Evolutionary conservation across 352 stramenopile species (phyloP).

Genomic region (Phytophthora macrochlamydospora): DNA sequence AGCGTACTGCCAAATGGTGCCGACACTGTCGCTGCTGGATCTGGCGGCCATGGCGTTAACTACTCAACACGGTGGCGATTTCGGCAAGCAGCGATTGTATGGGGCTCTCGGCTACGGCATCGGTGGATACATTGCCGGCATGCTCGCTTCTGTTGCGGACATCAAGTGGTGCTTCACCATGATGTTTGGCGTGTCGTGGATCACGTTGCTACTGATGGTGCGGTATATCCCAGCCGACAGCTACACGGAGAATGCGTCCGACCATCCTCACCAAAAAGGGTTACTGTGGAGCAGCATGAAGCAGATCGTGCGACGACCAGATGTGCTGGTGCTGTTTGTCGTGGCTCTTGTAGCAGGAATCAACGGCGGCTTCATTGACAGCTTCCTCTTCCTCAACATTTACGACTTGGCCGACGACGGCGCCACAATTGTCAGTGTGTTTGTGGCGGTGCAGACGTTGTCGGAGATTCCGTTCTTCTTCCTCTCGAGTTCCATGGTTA

Average conservation of each 20-base stretch:
- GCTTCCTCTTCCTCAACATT: slow-evolving; percentile 58
- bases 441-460: slow-evolving; percentile 53
- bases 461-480: slow-evolving; percentile 70
- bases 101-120: slow-evolving; percentile 57
- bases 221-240: slow-evolving; percentile 37
- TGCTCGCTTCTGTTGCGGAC: slow-evolving; percentile 40
- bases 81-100: slow-evolving; percentile 64
- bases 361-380: slow-evolving; percentile 61
- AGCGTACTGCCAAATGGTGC: slow-evolving; percentile 46
- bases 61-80: slow-evolving; percentile 47
- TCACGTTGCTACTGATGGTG: slow-evolving; percentile 43
- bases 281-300: slow-evolving; percentile 38
- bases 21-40: slow-evolving; percentile 49
- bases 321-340: slow-evolving; percentile 49
- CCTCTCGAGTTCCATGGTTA: slow-evolving; percentile 49
- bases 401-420: slow-evolving; percentile 54
- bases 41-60: slow-evolving; percentile 54
- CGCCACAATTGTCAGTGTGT: slow-evolving; percentile 56
- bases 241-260: slow-evolving; percentile 14
- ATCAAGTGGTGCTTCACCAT: slow-evolving; percentile 63
- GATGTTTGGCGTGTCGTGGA: slow-evolving; percentile 42
- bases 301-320: slow-evolving; percentile 22
- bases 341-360: slow-evolving; percentile 53
- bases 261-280: slow-evolving; percentile 14
- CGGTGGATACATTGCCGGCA: slow-evolving; percentile 48